A percentile compares a stretch with the other conserved stretches of the same genome.
Evolutionary conservation across 805 yeast genomes (phyloP).

Genomic region (Maudiozyma turicensis): DNA sequence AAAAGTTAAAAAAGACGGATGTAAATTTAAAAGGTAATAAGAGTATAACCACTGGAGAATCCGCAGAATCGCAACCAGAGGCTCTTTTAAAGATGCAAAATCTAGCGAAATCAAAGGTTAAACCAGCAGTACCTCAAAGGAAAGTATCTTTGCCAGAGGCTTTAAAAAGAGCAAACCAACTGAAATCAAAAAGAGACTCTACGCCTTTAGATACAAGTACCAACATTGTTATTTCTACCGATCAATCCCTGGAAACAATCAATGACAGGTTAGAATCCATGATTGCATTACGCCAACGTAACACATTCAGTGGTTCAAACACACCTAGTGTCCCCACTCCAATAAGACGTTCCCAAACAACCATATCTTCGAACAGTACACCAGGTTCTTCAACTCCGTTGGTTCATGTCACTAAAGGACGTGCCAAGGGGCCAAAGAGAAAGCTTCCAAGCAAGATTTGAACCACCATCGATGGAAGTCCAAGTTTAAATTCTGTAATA

Average conservation of each 20-base stretch:
- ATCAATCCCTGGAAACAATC: not conserved
- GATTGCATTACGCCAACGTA: not conserved
- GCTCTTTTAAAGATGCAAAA: conserved; percentile 9
- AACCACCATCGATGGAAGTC: not conserved
- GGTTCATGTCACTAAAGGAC: conserved; percentile 25
- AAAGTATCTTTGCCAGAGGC: conserved; percentile 26
- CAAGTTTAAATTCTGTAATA: not conserved
- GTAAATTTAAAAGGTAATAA: not conserved
- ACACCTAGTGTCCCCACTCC: not conserved
- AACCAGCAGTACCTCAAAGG: conserved; percentile 21
- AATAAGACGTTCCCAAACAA: not conserved
- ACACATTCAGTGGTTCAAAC: not conserved
- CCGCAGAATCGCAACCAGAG: conserved; percentile 7
- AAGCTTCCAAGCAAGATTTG: conserved; percentile 24
- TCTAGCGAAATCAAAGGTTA: conserved; percentile 8
- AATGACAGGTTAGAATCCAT: not conserved
- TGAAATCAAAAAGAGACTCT: conserved; percentile 4
- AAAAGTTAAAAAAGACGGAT: conserved; percentile 2
- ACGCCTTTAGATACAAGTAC: not conserved
- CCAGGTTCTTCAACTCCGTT: conserved; percentile 6
- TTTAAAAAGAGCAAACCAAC: conserved; percentile 13
- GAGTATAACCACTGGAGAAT: not conserved
- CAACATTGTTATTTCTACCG: not conserved
- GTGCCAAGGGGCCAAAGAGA: conserved; percentile 33
- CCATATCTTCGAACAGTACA: not conserved